phyloP scores from a whole-genome alignment of 345 rosid genomes.

The Moricandia moricandioides region DNA sequence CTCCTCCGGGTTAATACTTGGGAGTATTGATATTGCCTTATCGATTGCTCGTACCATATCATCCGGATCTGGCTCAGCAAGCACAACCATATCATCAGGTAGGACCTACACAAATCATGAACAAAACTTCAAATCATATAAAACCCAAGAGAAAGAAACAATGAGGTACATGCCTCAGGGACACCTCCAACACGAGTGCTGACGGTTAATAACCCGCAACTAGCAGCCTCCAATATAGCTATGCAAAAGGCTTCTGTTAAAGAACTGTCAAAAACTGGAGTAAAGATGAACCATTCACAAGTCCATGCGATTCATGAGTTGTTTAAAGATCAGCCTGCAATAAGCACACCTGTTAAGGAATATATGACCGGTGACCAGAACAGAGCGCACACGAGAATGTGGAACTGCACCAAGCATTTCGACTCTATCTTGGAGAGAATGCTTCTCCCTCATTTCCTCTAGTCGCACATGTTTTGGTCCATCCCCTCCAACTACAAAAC shows the following conservation, averaged over 20 bases:
- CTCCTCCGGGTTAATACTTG: constrained; percentile 72
- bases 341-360: constrained; percentile 71
- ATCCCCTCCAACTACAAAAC: constrained; percentile 90
- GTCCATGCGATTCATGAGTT: not conserved
- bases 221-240: constrained; percentile 96
- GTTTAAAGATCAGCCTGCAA: not conserved
- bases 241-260: constrained; percentile 99
- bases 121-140: not conserved
- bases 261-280: constrained; percentile 55
- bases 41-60: constrained; percentile 83
- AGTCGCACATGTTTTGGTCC: constrained; percentile 88
- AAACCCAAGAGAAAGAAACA: not conserved
- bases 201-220: constrained; percentile 91
- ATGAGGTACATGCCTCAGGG: constrained; percentile 62
- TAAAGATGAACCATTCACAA: constrained; percentile 10
- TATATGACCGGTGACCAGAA: constrained; percentile 79
- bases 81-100: constrained; percentile 97
- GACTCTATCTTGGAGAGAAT: constrained; percentile 93
- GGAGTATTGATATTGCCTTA: constrained; percentile 80
- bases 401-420: constrained; percentile 94
- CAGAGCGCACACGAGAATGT: constrained; percentile 80
- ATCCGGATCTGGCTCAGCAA: constrained; percentile 88
- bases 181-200: constrained; percentile 98
- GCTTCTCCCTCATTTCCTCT: constrained; percentile 97
- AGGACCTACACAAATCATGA: constrained; percentile 53